Evolutionary conservation across 2,329 filamentous ascomycete species (phyloP).

Genomic region (Hirsutella rhossiliensis): DNA sequence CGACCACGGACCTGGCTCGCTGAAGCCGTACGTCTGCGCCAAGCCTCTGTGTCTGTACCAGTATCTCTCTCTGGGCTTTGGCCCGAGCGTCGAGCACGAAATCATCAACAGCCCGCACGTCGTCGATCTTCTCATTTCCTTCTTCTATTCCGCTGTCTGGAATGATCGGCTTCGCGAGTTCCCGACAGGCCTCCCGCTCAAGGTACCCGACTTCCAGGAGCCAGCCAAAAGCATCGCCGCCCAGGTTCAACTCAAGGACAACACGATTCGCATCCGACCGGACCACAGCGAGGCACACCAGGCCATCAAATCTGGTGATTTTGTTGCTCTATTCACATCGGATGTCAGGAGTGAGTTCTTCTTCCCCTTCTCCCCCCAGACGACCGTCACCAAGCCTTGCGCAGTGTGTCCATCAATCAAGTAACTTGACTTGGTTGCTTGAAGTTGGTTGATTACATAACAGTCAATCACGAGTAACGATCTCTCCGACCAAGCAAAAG

Average conservation of each 20-base stretch:
- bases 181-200: constrained; percentile 29
- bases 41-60: constrained; percentile 71
- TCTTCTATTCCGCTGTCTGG: constrained; percentile 56
- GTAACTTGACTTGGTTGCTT: too few species aligned
- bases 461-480: too few species aligned
- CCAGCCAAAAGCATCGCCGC: background rate
- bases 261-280: background rate
- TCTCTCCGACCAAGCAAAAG: too few species aligned
- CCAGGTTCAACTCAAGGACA: background rate
- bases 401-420: too few species aligned
- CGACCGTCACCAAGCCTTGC: too few species aligned
- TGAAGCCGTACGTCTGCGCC: constrained; percentile 72
- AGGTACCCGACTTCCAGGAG: constrained; percentile 3
- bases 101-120: constrained; percentile 68
- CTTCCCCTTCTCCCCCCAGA: too few species aligned
- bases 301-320: too few species aligned
- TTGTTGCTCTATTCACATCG: too few species aligned
- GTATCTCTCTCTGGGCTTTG: constrained; percentile 77
- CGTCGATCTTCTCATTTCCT: constrained; percentile 72
- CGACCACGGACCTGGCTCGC: constrained; percentile 49
- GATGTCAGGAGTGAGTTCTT: too few species aligned
- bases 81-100: constrained; percentile 75
- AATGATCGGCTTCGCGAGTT: constrained; percentile 27
- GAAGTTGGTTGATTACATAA: too few species aligned
- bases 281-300: background rate